These are phyloP conservation scores for California macrophylla DNA, from an alignment of 441 rosid genomes.

Conservation along the genomic window DNA sequence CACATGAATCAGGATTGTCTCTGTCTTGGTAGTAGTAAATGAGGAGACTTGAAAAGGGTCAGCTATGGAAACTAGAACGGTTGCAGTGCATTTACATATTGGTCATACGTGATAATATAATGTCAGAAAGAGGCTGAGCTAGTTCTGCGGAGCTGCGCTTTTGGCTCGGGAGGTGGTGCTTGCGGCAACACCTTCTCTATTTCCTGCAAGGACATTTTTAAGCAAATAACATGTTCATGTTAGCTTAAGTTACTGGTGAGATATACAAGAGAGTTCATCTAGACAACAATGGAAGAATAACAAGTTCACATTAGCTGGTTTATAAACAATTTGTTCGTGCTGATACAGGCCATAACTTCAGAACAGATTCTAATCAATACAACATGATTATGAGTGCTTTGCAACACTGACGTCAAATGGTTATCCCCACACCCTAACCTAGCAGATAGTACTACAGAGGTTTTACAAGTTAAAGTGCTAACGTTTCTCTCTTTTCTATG, in stretches of 20 bases:
- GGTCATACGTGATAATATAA: not conserved
- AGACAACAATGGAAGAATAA: no score
- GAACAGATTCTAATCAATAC: not conserved
- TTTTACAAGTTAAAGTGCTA: not conserved
- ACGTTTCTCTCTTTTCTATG: not conserved
- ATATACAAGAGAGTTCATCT: no score
- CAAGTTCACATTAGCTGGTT: not conserved
- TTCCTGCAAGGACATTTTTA: slow-evolving; percentile 11
- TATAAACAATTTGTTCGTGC: not conserved
- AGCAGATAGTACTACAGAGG: not conserved
- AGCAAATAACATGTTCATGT: no score
- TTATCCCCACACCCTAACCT: not conserved
- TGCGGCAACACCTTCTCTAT: slow-evolving; percentile 18
- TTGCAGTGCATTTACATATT: not conserved
- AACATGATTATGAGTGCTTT: not conserved
- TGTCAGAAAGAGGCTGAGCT: slow-evolving; percentile 19
- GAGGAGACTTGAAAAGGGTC: not conserved
- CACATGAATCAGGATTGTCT: not conserved
- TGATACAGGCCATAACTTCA: not conserved
- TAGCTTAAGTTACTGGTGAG: no score
- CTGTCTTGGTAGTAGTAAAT: no score
- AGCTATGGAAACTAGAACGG: not conserved
- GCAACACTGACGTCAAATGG: not conserved
- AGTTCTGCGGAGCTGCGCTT: slow-evolving; percentile 20
- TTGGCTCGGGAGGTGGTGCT: slow-evolving; percentile 22